Evolutionary conservation across 805 yeast genomes (phyloP), one percentile per base, ranked within the genome.

Genomic region (Hermanozyma aechmeae): DNA sequence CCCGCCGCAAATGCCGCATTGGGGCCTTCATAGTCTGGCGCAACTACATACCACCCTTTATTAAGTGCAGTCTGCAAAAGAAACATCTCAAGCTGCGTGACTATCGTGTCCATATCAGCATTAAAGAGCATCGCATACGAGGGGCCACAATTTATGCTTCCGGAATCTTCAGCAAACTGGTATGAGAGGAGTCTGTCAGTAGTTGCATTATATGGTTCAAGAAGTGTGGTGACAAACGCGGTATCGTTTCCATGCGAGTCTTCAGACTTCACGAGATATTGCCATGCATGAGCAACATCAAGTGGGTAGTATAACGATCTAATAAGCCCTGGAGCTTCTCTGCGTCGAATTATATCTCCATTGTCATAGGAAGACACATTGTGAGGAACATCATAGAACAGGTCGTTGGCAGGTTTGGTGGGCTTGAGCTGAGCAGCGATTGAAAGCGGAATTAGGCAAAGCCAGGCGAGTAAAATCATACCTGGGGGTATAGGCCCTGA

Each of bases 21-120:
- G 4, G 49, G 47, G 3, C 65, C 65, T 31, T 58, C 57, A 29
- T 56, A 54, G 35, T 58, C 64, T 1, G 64, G 53, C 5, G 45
- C 40, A 1, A 52, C 48, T 3, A 58, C 58, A 34, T 41, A 51
- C 43, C 51, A 59, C 6, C 65, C 66, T 16, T 47, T 32, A 15
- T 43, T 35, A 16, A 48, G 34, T 5, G 33, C 38, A 1, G 36
- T 26, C 19, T 35, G 29, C 28, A 41, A 26, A 14, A 38, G 23
- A 11, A 21, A 20, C 38, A 42, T 33, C 23, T 48, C 50, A 7
- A 34, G 20, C 28, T 46, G 48, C 4, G 39, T 11, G 9, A 19
- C 32, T 4, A 42, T 13, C n/a, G 46, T 40, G 23, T 39, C 21
- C 8, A 8, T 18, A 18, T 8, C 11, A 8, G 21, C 21, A 18